Conservation (phyloP, 345 rosid genomes). For the Syzygium aqueum region DNA sequence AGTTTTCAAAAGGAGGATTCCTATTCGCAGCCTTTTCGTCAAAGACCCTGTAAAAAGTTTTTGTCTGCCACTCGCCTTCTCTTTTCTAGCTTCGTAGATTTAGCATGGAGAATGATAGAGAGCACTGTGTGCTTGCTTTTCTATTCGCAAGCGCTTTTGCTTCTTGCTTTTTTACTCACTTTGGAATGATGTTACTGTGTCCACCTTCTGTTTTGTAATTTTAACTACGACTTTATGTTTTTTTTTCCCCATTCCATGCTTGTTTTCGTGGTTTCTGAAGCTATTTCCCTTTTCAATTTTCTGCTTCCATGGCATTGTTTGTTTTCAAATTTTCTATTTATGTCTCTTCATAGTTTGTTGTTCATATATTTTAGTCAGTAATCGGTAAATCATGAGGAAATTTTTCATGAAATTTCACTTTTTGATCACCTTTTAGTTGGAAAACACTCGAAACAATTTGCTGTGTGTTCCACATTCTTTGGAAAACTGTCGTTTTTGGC, state of each 20-base stretch:
- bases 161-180: background rate
- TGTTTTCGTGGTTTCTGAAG: background rate
- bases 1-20: background rate
- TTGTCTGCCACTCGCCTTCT: conserved; percentile 11
- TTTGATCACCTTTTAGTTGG: background rate
- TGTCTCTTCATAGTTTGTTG: background rate
- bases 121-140: background rate
- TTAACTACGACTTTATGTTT: background rate
- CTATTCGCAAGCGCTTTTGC: background rate
- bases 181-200: background rate
- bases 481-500: background rate
- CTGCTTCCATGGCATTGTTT: background rate
- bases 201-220: background rate
- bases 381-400: background rate
- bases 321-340: background rate
- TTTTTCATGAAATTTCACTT: background rate
- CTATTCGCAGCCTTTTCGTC: conserved; percentile 4
- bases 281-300: background rate
- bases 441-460: background rate
- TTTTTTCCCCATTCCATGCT: background rate
- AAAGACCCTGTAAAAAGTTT: conserved; percentile 1
- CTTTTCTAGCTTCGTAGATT: background rate
- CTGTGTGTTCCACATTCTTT: background rate
- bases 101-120: background rate
- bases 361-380: background rate